Base-by-base conservation (phyloP, 805 yeast species). In the Lachancea quebecensis region DNA sequence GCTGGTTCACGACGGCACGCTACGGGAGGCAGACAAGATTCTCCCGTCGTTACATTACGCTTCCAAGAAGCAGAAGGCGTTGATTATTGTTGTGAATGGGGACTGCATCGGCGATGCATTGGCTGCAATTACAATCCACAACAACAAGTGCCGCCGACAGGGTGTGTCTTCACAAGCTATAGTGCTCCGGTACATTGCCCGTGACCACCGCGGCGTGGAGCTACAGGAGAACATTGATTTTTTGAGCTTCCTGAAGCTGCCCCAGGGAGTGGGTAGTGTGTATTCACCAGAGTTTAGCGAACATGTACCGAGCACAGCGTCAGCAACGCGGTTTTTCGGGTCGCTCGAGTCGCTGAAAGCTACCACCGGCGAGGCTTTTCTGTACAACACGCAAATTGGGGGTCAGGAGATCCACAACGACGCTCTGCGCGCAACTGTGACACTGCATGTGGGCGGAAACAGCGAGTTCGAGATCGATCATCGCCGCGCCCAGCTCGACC, bases 341-440 rank as follows among this genome's bases (percentile, higher is more conserved):
- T 47, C 45, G 6, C 14, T 62, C 9, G 64, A 59, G 27, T 56
- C 66, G 3, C 40, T 62, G 10, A 61, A 60, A 42, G 62, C 62
- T 8, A 61, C 66, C 2, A 57, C 58, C 11, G 62, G 59, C 8
- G 66, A 63, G 41, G 56, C 62, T 10, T 57, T 62, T 35, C 41
- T 62, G 12, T 59, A 61, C 50, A 60, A 59, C 38, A 41, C 56
- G 16, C 32, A 41, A 15, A 48, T 46, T 5, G 42, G 46, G 37
- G 47, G 38, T 5, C 49, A 44, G 5, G 48, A 46, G 25, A 38
- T 39, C n/a, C 31, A 35, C 6, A 48, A 47, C 37, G 17, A 46
- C 10, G 51, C 51, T n/a, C 36, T 58, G 21, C 55, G 51, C 35
- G 56, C 56, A 27, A 63, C 62, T 3, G 51, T 62, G 7, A 60